Conservation (phyloP, 331 rosid genomes). For the Arachis monticola region DNA sequence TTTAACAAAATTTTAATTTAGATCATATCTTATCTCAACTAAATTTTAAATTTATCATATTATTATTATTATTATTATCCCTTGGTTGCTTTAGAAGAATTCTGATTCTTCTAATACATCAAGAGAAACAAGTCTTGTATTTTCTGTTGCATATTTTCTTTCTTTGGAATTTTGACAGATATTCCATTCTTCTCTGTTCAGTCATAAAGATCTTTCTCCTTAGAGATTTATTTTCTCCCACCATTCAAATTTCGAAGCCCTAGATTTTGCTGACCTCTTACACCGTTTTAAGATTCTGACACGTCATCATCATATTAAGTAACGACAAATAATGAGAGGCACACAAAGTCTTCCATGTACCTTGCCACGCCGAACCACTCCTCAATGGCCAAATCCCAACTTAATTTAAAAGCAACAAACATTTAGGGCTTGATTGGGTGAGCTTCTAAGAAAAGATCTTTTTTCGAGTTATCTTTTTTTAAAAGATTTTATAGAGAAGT, state of each 20-base stretch:
- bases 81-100: too few relatives aligned
- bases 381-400: not conserved
- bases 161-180: not conserved
- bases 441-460: too few relatives aligned
- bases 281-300: not conserved
- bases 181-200: not conserved
- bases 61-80: too few relatives aligned
- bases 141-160: too few relatives aligned
- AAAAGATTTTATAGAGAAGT: too few relatives aligned
- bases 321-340: not conserved
- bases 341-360: not conserved
- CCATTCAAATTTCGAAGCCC: not conserved
- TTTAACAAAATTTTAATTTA: too few relatives aligned
- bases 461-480: too few relatives aligned
- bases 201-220: not conserved
- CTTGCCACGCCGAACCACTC: not conserved
- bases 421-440: too few relatives aligned
- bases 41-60: too few relatives aligned
- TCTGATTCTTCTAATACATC: too few relatives aligned
- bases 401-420: not conserved
- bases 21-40: too few relatives aligned
- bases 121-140: too few relatives aligned
- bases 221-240: not conserved
- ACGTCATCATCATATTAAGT: not conserved
- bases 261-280: conserved; percentile 5